Evolutionary conservation across 805 yeast genomes (phyloP).

Genomic region (Soucietia sequanensis): DNA sequence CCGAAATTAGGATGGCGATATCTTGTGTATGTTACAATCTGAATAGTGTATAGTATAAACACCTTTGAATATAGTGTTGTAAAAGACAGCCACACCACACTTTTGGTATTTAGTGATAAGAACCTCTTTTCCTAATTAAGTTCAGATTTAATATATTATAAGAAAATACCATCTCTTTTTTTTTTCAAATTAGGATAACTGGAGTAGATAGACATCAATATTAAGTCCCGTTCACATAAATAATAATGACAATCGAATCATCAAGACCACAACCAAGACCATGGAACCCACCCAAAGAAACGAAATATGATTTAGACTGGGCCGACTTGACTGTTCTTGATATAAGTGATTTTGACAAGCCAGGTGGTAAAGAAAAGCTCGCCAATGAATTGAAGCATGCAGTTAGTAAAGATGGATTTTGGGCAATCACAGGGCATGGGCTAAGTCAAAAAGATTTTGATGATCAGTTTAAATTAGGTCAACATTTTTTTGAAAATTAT

Average conservation of each 20-base stretch:
- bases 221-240: too few species aligned
- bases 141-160: too few species aligned
- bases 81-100: too few species aligned
- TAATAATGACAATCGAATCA: conserved; percentile 8
- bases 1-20: too few species aligned
- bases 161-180: too few species aligned
- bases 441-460: conserved; percentile 23
- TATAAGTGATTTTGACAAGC: conserved; percentile 22
- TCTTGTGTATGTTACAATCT: too few species aligned
- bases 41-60: too few species aligned
- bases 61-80: too few species aligned
- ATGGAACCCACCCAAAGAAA: conserved; percentile 25
- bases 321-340: conserved; percentile 29
- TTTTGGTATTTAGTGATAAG: too few species aligned
- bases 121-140: too few species aligned
- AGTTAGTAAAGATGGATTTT: conserved; percentile 30
- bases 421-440: conserved; percentile 26
- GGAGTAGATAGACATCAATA: too few species aligned
- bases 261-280: conserved; percentile 7
- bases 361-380: conserved; percentile 23
- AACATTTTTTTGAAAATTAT: conserved; percentile 24
- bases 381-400: conserved; percentile 26
- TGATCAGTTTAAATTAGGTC: conserved; percentile 25
- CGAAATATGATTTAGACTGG: conserved; percentile 27
- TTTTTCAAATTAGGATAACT: too few species aligned